These are phyloP conservation scores for Boletus subcaerulescens DNA, from an alignment of 768 basidiomycete species.

Conservation along the genomic window DNA sequence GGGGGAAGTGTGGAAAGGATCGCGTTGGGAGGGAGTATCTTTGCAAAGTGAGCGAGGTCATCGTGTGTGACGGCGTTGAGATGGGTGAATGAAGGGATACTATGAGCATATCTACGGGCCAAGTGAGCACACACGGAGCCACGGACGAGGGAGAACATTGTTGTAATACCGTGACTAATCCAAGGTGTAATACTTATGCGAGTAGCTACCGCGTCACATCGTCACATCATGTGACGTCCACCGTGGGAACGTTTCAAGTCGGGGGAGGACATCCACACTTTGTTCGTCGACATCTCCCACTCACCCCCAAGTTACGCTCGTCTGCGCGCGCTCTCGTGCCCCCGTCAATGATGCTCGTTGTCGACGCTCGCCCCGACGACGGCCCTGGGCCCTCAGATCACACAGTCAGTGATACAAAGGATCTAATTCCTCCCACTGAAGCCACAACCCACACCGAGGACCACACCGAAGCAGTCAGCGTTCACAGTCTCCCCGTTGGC, in stretches of 20 bases:
- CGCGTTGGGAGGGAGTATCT: constrained; percentile 57
- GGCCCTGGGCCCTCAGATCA: background rate
- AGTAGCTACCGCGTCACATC: too few relatives aligned
- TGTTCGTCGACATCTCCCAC: constrained; percentile 6
- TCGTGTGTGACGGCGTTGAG: constrained; percentile 51
- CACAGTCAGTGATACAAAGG: background rate
- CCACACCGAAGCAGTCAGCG: constrained; percentile 49
- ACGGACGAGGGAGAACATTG: constrained; percentile 13
- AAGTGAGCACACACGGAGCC: background rate
- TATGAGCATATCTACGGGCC: constrained; percentile 18
- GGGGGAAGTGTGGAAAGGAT: constrained; percentile 69
- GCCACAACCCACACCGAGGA: constrained; percentile 22
- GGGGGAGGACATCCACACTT: background rate
- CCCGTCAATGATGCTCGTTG: background rate
- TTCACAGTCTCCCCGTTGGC: constrained; percentile 57
- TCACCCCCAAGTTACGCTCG: background rate
- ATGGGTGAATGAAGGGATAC: constrained; percentile 22
- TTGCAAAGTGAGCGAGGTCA: constrained; percentile 67
- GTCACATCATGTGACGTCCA: constrained; percentile 7
- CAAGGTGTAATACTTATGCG: too few relatives aligned
- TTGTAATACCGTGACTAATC: too few relatives aligned
- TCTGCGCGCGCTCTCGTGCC: background rate
- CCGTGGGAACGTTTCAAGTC: constrained; percentile 12
- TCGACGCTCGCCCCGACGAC: background rate
- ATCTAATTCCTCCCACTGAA: background rate